Evolutionary conservation across 306 rosid genomes (phyloP).

Genomic region (Benincasa hispida): DNA sequence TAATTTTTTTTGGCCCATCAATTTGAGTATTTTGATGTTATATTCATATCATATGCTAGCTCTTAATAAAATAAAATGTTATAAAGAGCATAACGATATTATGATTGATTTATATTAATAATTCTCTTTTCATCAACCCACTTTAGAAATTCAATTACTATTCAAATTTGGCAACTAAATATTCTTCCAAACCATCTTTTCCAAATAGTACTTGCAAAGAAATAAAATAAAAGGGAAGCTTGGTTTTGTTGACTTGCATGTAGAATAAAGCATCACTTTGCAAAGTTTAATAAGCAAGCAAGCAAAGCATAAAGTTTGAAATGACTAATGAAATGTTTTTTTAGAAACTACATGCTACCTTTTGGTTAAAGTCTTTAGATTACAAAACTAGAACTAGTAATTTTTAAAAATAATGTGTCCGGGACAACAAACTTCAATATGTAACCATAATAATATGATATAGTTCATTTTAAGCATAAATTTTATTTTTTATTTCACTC

Average conservation of each 20-base stretch:
- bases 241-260: slow-evolving; percentile 8
- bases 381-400: not conserved
- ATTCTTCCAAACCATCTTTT: not conserved
- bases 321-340: not conserved
- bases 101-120: not conserved
- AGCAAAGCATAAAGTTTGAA: slow-evolving; percentile 9
- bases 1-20: not conserved
- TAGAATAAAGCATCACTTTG: slow-evolving; percentile 5
- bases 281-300: not conserved
- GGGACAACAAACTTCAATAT: too few species aligned
- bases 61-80: not conserved
- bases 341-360: not conserved
- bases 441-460: too few species aligned
- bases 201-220: not conserved
- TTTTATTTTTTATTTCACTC: too few species aligned
- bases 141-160: not conserved
- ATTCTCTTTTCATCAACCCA: not conserved
- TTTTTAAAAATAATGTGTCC: not conserved
- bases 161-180: not conserved
- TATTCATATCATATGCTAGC: not conserved
- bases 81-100: not conserved
- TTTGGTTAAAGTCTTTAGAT: not conserved
- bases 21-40: not conserved
- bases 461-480: too few species aligned
- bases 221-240: not conserved